Evolutionary conservation across 768 basidiomycete genomes (phyloP).

Genomic region (Nevesoporus exiguus): DNA sequence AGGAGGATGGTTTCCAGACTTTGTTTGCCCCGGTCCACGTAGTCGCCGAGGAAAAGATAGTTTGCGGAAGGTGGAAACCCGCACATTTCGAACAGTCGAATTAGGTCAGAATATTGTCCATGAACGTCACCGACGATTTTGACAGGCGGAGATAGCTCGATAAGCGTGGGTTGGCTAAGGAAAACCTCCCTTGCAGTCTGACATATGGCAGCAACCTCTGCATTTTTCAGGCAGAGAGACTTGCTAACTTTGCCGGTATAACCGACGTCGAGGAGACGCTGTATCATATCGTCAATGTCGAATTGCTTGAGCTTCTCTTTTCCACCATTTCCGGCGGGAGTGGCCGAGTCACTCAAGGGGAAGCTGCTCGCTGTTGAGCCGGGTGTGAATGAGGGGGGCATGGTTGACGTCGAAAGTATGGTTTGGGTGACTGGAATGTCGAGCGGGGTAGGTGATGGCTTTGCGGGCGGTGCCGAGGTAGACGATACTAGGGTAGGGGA

Average conservation of each 20-base stretch:
- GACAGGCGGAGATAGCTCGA: constrained; percentile 96
- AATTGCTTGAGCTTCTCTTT: constrained; percentile 67
- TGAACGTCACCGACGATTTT: constrained; percentile 99
- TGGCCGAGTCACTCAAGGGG: constrained; percentile 35
- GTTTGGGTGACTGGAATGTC: constrained; percentile 82
- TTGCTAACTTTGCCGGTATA: constrained; percentile 99
- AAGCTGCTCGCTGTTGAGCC: constrained; percentile 45
- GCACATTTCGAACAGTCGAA: constrained; percentile 98
- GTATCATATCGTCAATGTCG: constrained; percentile 98
- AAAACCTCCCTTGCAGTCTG: constrained; percentile 95
- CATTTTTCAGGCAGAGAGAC: constrained; percentile 91
- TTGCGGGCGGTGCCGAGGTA: constrained; percentile 23
- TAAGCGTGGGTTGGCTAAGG: constrained; percentile 91
- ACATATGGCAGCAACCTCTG: constrained; percentile 92
- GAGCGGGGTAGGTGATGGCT: constrained; percentile 53
- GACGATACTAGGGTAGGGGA: constrained; percentile 11
- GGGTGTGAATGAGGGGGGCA: constrained; percentile 46
- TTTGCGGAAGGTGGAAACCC: constrained; percentile 97
- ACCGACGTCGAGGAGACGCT: constrained; percentile 90
- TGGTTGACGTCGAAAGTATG: constrained; percentile 71
- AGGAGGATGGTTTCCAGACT: constrained; percentile 97
- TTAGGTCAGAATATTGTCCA: constrained; percentile 98
- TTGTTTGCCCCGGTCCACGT: constrained; percentile 98
- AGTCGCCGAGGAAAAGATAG: constrained; percentile 98
- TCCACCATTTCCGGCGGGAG: constrained; percentile 35